Base-by-base conservation (phyloP, 768 basidiomycete species). In the Suillus brevipes region DNA sequence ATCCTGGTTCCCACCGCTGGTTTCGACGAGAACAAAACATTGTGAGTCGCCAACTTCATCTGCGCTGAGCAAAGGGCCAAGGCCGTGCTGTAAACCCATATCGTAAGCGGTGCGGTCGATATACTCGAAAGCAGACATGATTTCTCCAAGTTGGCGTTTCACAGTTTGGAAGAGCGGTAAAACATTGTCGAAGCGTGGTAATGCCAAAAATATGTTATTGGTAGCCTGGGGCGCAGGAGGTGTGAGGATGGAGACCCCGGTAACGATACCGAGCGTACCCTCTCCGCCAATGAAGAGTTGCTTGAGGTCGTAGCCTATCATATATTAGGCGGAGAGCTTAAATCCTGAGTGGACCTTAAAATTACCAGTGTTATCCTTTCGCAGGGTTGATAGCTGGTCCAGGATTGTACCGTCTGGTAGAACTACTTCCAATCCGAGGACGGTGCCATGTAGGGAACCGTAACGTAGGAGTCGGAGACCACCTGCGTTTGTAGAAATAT, bases 211-310 rank as follows among this genome's bases (percentile, higher is more conserved):
- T 68, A 96, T 88, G 71, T 97, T 97, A 76, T 93, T 96, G 60
- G 91, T 88, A 6, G 95, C 89, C 71, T 88, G 87, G 18, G 89
- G 88, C 66, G 90, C 84, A 56, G 92, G 82, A 0, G 97, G 92
- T 25, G 96, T 93, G 66, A 98, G 83, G 73, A 99, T 96, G 4
- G 96, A 97, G 45, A 98, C 92, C 28, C 86, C 97, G 13, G 97
- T 99, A 65, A 99, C 88, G 63, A 99, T 83, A 53, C 97, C 97
- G 28, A 99, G 88, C 0, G 97, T 98, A 60, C 97, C 97, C 75
- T 99, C 97, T 7, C 92, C 89, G 14, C 97, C 97, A 69, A 99
- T 97, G 79, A 99, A 99, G 20, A 99, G 85, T 72, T 99, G 97
- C 77, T 99, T 99, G 55, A 99, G 83, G 76, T 99, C 97, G 74